phyloP scores from a whole-genome alignment of 306 rosid genomes.

The Pyrus bretschneideri region DNA sequence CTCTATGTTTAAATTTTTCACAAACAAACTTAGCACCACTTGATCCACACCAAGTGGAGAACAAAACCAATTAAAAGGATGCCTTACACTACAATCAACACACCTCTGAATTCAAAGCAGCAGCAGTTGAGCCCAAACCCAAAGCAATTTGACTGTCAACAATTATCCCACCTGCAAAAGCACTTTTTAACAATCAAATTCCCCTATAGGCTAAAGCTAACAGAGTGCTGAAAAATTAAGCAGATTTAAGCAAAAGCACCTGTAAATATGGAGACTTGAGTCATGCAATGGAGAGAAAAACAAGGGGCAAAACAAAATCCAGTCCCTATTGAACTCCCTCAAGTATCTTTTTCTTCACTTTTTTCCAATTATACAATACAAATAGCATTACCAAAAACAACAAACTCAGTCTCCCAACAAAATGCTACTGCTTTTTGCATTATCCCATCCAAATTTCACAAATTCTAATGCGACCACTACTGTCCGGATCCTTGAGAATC shows the following conservation, averaged over 20 bases:
- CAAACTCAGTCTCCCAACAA: conserved; percentile 37
- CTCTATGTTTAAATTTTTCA: conserved; percentile 45
- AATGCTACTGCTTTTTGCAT: conserved; percentile 25
- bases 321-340: conserved; percentile 49
- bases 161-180: conserved; percentile 62
- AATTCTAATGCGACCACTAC: conserved; percentile 23
- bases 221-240: background rate
- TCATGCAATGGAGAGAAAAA: conserved; percentile 50
- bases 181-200: conserved; percentile 15
- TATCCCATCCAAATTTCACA: conserved; percentile 18
- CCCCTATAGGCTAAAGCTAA: background rate
- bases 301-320: conserved; percentile 57
- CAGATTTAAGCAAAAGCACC: conserved; percentile 28
- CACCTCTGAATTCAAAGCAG: conserved; percentile 59
- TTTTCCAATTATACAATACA: conserved; percentile 45
- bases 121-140: conserved; percentile 59
- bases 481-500: conserved; percentile 91
- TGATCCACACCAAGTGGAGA: conserved; percentile 53
- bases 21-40: conserved; percentile 63
- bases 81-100: conserved; percentile 66
- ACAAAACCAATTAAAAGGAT: conserved; percentile 33
- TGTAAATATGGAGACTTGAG: conserved; percentile 50
- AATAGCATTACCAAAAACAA: conserved; percentile 34
- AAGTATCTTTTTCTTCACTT: conserved; percentile 33
- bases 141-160: conserved; percentile 43